Base-by-base conservation (phyloP, 2,329 filamentous ascomycete genomes). In the Fusarium continuum region DNA sequence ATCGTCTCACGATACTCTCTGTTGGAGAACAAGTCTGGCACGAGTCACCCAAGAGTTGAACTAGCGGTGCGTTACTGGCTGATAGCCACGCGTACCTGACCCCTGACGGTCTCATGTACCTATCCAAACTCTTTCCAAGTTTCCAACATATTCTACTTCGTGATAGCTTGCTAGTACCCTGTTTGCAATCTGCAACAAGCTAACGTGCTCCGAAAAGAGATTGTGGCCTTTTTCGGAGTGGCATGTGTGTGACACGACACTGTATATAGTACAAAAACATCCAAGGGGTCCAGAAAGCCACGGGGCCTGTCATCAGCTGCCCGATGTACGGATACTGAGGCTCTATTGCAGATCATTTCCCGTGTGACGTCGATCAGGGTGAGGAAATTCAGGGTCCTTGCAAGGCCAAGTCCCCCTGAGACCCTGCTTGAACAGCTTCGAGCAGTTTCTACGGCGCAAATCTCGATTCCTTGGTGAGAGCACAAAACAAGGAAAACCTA, bases 341-440 rank as follows among this genome's bases (percentile, higher is more conserved):
- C 45, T 62, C 62, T 59, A 31, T 54, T 45, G 67, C 46, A 57
- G 65, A 70, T 70, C 65, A 35, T 47, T 50, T 40, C 49, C 54
- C 39, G 28, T 54, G 39, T 69, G 65, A 70, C 67, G 62, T 68
- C 47, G 52, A 26, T 39, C 43, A 31, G 10, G 44, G 35, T 44
- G 40, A 48, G 29, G 52, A 52, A 53, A 55, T 61, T 55, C 51
- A 67, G 65, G 65, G 67, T 69, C 62, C 54, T 55, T 25, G 23
- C 49, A 40, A 39, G 43, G 23, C 22, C 22, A 32, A 20, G 25
- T 49, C 55, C 39, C n/a, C 32, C 28, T 44, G 10, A 36, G n/a
- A 28, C 50, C 44, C 35, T 61, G 19, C 11, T 39, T 43, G 14
- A 29, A 43, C 16, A 28, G 22, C 28, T 70, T 70, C 67, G 22